A percentile compares a stretch with the other conserved stretches of the same genome.
Evolutionary conservation across 352 stramenopile genomes (phyloP).

Genomic region (Blastocystis sp.): DNA sequence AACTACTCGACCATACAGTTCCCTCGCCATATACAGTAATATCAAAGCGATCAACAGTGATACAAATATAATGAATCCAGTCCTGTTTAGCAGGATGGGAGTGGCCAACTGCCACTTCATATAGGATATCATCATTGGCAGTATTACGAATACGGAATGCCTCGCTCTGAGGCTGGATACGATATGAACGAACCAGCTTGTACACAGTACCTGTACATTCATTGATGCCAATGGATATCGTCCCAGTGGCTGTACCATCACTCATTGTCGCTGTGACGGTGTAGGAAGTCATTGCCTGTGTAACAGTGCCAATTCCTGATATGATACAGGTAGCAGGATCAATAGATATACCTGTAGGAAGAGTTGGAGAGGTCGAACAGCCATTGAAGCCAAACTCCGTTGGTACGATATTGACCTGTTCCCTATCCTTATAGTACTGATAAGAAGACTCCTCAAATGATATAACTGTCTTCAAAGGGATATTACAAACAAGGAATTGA

Average conservation of each 20-base stretch:
- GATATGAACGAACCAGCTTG: not conserved
- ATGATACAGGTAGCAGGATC: constrained; percentile 1
- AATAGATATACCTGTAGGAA: not conserved
- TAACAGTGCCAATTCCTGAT: not conserved
- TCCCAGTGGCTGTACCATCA: not conserved
- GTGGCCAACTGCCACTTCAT: not conserved
- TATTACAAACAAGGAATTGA: constrained; percentile 16
- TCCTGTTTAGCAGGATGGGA: not conserved
- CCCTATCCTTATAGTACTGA: not conserved
- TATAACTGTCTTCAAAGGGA: not conserved
- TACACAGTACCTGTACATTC: not conserved
- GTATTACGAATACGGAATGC: not conserved
- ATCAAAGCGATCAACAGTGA: not conserved
- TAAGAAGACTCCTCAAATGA: not conserved
- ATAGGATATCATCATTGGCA: not conserved
- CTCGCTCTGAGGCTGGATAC: not conserved
- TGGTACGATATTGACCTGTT: not conserved
- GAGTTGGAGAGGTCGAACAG: not conserved
- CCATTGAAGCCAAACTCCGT: not conserved
- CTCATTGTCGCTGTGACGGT: constrained; percentile 14
- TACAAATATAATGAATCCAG: not conserved
- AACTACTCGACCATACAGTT: not conserved
- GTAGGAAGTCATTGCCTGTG: not conserved
- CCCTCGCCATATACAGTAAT: not conserved
- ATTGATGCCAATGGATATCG: not conserved